A percentile compares a stretch with the other conserved stretches of the same genome.
phyloP scores from a whole-genome alignment of 352 stramenopile species.

The Pythium plurisporium region DNA sequence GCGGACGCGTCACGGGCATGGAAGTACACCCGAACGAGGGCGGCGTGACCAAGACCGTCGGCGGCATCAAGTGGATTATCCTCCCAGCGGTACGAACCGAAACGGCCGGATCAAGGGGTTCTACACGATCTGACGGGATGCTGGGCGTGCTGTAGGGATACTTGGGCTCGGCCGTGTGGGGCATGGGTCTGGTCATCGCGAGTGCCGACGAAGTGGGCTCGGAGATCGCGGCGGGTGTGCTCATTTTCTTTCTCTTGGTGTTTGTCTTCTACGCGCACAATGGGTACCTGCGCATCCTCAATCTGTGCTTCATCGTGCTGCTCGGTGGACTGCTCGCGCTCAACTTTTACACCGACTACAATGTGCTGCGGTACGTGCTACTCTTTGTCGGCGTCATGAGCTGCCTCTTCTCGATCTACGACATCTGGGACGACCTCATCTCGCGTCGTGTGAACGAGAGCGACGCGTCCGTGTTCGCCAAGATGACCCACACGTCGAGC shows the following conservation, averaged over 20 bases:
- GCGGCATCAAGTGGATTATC: conserved; percentile 39
- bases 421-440: conserved; percentile 91
- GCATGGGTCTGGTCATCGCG: conserved; percentile 79
- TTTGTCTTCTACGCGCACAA: conserved; percentile 90
- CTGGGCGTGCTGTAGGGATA: too few species aligned
- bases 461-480: conserved; percentile 85
- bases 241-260: conserved; percentile 84
- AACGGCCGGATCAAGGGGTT: too few species aligned
- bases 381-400: conserved; percentile 90
- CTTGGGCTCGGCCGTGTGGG: conserved; percentile 80
- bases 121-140: too few species aligned
- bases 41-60: conserved; percentile 71
- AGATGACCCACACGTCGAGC: conserved; percentile 88
- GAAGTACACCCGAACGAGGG: conserved; percentile 87
- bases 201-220: conserved; percentile 50
- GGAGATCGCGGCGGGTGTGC: conserved; percentile 71
- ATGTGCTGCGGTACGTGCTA: conserved; percentile 79
- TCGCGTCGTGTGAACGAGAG: conserved; percentile 84
- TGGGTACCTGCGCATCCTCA: conserved; percentile 77
- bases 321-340: conserved; percentile 71
- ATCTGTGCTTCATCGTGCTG: conserved; percentile 80
- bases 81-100: conserved; percentile 32
- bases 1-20: conserved; percentile 83
- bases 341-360: conserved; percentile 55
- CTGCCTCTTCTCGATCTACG: conserved; percentile 89